Conservation (phyloP, 2,329 filamentous ascomycete species). For the Paraphoma chrysanthemicola region DNA sequence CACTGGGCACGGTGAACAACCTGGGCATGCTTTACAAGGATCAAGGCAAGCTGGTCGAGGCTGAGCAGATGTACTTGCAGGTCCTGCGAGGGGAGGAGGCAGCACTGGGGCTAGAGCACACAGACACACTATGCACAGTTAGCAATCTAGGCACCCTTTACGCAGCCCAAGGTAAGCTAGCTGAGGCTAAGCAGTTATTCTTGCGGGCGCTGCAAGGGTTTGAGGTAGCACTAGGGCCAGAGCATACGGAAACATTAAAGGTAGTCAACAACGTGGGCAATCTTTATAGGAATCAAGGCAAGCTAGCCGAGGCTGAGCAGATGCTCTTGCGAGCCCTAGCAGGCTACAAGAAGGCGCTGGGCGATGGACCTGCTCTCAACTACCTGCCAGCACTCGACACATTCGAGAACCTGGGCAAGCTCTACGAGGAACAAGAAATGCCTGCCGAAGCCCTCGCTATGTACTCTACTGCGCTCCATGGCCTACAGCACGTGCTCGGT, state of each 20-base stretch:
- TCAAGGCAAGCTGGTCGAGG: too few species aligned
- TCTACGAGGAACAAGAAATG: background rate
- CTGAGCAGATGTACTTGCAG: too few species aligned
- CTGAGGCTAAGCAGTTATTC: too few species aligned
- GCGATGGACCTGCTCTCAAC: slow-evolving; percentile 6
- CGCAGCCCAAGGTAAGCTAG: too few species aligned
- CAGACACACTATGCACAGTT: background rate
- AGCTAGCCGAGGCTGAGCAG: slow-evolving; percentile 6
- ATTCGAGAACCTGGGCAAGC: background rate
- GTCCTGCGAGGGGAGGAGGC: too few species aligned
- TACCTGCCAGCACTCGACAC: slow-evolving; percentile 1
- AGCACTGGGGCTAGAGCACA: background rate
- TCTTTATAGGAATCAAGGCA: slow-evolving; percentile 10
- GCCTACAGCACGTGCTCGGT: slow-evolving; percentile 1
- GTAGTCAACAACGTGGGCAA: slow-evolving; percentile 8
- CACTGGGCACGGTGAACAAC: too few species aligned
- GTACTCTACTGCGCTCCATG: background rate
- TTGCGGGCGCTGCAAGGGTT: too few species aligned
- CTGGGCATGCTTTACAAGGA: too few species aligned
- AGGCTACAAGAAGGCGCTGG: slow-evolving; percentile 21
- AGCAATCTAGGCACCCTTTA: background rate
- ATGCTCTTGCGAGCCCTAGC: background rate
- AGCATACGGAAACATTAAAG: slow-evolving; percentile 19
- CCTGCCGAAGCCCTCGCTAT: background rate
- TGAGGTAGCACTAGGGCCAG: background rate